These are phyloP conservation scores for Fusarium pseudocircinatum DNA, from an alignment of 2,329 filamentous ascomycete species.

Conservation along the genomic window DNA sequence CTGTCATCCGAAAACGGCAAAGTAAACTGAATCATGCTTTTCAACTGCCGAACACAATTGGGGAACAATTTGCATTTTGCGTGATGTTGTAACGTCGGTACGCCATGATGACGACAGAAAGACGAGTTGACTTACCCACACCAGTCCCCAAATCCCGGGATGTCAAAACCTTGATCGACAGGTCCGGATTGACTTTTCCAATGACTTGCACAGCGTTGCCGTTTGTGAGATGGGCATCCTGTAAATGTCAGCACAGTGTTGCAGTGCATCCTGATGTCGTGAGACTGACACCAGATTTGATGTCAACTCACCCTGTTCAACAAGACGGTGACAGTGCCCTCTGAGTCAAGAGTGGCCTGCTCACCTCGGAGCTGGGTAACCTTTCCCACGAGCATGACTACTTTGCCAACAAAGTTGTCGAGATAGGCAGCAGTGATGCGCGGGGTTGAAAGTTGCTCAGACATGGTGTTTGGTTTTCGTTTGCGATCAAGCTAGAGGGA, in stretches of 20 bases:
- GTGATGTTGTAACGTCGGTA: not conserved
- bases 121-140: constrained; percentile 67
- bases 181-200: constrained; percentile 80
- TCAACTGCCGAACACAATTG: not conserved
- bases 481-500: not conserved
- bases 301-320: constrained; percentile 73
- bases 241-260: constrained; percentile 1
- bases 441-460: constrained; percentile 73
- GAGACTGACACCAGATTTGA: not conserved
- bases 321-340: constrained; percentile 77
- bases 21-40: not conserved
- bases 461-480: constrained; percentile 60
- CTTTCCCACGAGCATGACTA: constrained; percentile 86
- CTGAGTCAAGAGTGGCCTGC: constrained; percentile 80
- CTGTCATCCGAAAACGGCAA: not conserved
- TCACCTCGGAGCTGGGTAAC: constrained; percentile 86
- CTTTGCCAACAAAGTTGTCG: constrained; percentile 75
- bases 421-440: constrained; percentile 86
- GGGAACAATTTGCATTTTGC: not conserved
- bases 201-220: constrained; percentile 80
- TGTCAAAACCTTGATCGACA: constrained; percentile 75
- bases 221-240: constrained; percentile 77
- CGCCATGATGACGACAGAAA: constrained; percentile 34
- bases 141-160: constrained; percentile 74
- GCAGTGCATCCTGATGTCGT: not conserved